Base-by-base conservation (phyloP, 2,329 filamentous ascomycete species). In the Neocucurbitaria cava region DNA sequence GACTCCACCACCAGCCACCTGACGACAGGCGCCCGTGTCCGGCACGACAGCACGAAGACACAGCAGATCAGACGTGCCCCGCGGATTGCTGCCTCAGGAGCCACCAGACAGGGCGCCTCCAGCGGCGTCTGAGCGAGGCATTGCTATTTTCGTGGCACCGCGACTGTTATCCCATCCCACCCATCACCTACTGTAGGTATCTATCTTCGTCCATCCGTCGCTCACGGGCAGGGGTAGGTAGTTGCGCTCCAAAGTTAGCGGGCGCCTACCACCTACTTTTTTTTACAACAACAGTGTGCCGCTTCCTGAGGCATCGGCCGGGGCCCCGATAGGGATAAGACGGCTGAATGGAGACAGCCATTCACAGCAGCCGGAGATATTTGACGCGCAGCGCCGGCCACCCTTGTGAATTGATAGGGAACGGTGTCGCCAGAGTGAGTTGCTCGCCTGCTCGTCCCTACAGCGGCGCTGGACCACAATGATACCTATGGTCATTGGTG, bases 251-350 rank as follows among this genome's bases (percentile, higher is more conserved):
- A 66, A 60, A 58, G 53, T 66, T 72, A 72, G 70, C 66, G 70
- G 71, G 68, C 70, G 71, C 70, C 70, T 74, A 72, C 65, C n/a
- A n/a, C n/a, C n/a, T n/a, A n/a, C n/a, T n/a, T n/a, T n/a, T n/a
- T 65, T 64, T 69, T 66, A 61, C 61, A 61, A 58, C 56, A 42
- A 51, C 39, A 40, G 36, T 52, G 53, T 53, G 58, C 62, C 62
- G 59, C 65, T 64, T 62, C 58, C 68, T 66, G 59, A 65, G 62
- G 62, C 63, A 62, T 61, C 69, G 71, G 68, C 68, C 66, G 65
- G 59, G 60, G 54, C 63, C 66, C 69, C 69, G 72, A 75, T 74
- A 69, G 69, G 68, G 64, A 73, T 65, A 64, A 65, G 65, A 71
- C 70, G 71, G 70, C 69, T 70, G 66, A 72, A 71, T 66, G 44